phyloP scores from a whole-genome alignment of 1,284 basidiomycete species.

The Ustilago curta region DNA sequence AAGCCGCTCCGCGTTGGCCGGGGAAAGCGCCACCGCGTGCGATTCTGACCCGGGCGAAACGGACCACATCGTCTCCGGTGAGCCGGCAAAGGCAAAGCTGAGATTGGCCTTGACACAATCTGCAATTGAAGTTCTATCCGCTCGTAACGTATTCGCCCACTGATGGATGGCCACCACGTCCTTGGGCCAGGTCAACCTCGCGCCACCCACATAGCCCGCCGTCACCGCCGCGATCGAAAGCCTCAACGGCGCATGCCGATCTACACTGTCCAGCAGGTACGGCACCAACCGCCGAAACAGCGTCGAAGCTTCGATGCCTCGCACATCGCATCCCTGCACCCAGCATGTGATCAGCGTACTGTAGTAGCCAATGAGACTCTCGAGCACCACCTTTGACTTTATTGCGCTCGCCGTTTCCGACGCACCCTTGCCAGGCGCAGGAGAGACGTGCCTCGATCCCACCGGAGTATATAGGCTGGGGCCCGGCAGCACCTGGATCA shows the following conservation, averaged over 20 bases:
- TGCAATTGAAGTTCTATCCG: slow-evolving; percentile 33
- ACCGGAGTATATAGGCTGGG: slow-evolving; percentile 42
- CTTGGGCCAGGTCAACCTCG: slow-evolving; percentile 39
- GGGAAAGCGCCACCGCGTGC: slow-evolving; percentile 12
- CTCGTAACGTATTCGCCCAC: slow-evolving; percentile 40
- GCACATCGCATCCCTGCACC: slow-evolving; percentile 41
- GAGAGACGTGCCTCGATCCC: slow-evolving; percentile 29
- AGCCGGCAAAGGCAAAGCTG: slow-evolving; percentile 19
- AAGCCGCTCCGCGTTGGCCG: slow-evolving; percentile 37
- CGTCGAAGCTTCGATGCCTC: slow-evolving; percentile 36
- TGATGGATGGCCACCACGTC: slow-evolving; percentile 45
- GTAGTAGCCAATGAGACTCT: slow-evolving; percentile 46
- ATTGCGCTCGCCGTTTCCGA: slow-evolving; percentile 12
- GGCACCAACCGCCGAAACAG: slow-evolving; percentile 38
- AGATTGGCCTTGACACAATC: slow-evolving; percentile 43
- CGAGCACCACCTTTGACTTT: slow-evolving; percentile 34
- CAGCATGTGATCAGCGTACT: slow-evolving; percentile 47
- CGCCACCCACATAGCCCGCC: slow-evolving; percentile 40
- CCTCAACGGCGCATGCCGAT: slow-evolving; percentile 27
- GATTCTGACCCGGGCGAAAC: slow-evolving; percentile 24
- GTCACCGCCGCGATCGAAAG: slow-evolving; percentile 44
- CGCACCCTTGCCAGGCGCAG: slow-evolving; percentile 5
- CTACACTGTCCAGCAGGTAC: slow-evolving; percentile 35
- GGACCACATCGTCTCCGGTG: slow-evolving; percentile 42
- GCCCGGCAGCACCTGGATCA: slow-evolving; percentile 32